These are phyloP conservation scores for Pisolithus microcarpus DNA, from an alignment of 768 basidiomycete genomes.

Conservation along the genomic window DNA sequence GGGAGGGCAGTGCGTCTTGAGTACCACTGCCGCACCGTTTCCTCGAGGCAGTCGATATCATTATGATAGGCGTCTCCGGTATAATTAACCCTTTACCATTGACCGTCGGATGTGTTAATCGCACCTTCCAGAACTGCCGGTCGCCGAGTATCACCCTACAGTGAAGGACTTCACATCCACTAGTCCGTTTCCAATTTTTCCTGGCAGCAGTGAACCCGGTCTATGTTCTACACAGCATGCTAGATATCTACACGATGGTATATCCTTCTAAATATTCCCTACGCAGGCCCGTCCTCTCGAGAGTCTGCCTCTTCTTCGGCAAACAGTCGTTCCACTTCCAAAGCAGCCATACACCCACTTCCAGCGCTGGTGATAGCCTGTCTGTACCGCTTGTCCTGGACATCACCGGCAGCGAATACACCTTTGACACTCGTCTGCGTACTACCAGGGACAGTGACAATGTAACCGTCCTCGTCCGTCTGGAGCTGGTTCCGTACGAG, in stretches of 20 bases:
- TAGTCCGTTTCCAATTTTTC: too few species aligned
- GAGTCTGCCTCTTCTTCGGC: slow-evolving; percentile 65
- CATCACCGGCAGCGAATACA: slow-evolving; percentile 98
- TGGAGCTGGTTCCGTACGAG: slow-evolving; percentile 85
- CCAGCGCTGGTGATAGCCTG: slow-evolving; percentile 93
- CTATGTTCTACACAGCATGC: too few species aligned
- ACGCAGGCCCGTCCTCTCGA: neutral
- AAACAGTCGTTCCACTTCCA: slow-evolving; percentile 89
- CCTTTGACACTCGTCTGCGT: slow-evolving; percentile 91
- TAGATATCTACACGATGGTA: neutral
- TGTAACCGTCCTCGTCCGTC: slow-evolving; percentile 91
- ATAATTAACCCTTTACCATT: too few species aligned
- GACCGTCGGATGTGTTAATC: too few species aligned
- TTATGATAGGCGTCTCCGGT: neutral
- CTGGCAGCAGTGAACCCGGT: too few species aligned
- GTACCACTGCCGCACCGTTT: neutral
- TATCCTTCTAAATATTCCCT: neutral
- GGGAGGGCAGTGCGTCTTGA: neutral
- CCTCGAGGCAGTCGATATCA: neutral
- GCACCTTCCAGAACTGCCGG: too few species aligned
- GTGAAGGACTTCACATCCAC: too few species aligned
- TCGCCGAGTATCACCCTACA: too few species aligned
- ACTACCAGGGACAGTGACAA: slow-evolving; percentile 92
- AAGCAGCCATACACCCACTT: slow-evolving; percentile 93
- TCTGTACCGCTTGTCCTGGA: slow-evolving; percentile 93